Base-by-base conservation (phyloP, 2,329 filamentous ascomycete species). In the Xylariaceae sp. region DNA sequence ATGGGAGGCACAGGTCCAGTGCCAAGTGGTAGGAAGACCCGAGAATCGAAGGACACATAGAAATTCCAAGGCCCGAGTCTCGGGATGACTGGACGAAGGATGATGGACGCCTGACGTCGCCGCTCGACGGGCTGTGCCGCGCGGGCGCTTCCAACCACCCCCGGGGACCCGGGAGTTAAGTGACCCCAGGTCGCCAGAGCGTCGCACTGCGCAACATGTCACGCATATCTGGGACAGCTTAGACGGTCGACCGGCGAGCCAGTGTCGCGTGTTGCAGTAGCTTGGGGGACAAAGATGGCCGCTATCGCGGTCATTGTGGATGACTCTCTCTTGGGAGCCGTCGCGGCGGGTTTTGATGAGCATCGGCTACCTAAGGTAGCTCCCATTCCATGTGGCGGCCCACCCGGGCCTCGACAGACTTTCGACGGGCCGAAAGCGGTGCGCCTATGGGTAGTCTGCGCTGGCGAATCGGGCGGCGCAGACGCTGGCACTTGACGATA, bases 41-140 rank as follows among this genome's bases (percentile, higher is more conserved):
- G 18, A 29, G 27, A 12, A 29, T 15, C 15, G 15, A 18, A 29
- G 10, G n/a, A n/a, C 15, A 16, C 6, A 14, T 27, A 27, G 25
- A 27, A 27, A 8, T 27, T 27, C 25, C 25, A 27, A 12, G 21
- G 21, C 8, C 21, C n/a, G n/a, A n/a, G n/a, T n/a, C 21, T 22
- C 21, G 21, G 21, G 21, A 22, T 12, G 7, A 7, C 7, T 22
- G 21, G 21, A 27, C 13, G 15, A 16, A 18, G 8, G 8, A 29
- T 16, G 27, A 16, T n/a, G 13, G 27, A 29, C 12, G n/a, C n/a
- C n/a, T 28, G 32, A 37, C 34, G 38, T 46, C 42, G 36, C 38
- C 36, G n/a, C n/a, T n/a, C n/a, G 27, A 30, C 36, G 34, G 39
- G 40, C 44, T 45, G 44, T 47, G 43, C 44, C 44, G 43, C 43